Evolutionary conservation across 1,139 yeast genomes (phyloP).

Genomic region (Scheffersomyces lignicola): DNA sequence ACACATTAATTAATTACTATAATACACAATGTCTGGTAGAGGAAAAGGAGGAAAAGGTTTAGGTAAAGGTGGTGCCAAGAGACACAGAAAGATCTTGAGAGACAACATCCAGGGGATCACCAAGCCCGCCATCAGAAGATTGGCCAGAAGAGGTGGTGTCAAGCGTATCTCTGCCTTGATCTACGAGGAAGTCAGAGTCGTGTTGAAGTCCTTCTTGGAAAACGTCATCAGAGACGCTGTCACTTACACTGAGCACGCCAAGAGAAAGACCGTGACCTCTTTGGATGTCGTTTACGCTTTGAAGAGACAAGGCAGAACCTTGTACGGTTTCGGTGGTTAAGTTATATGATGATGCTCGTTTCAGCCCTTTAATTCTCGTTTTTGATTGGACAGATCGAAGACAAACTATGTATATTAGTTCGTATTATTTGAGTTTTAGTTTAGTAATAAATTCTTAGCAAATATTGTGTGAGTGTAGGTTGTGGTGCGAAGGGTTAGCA

Average conservation of each 20-base stretch:
- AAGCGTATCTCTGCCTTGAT: constrained; percentile 99
- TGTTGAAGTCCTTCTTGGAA: constrained; percentile 93
- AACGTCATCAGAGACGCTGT: constrained; percentile 98
- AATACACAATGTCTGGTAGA: constrained; percentile 91
- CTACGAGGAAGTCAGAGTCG: constrained; percentile 98
- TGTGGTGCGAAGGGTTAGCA: no score
- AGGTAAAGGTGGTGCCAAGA: constrained; percentile 99
- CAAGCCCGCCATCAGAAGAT: constrained; percentile 99
- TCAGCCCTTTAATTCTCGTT: not conserved
- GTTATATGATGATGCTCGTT: not conserved
- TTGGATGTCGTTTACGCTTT: constrained; percentile 98
- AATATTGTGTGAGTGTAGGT: no score
- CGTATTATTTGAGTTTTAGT: no score
- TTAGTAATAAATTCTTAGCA: no score
- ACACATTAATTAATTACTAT: no score
- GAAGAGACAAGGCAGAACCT: constrained; percentile 99
- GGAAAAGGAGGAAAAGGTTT: constrained; percentile 99
- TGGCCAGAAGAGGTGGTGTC: constrained; percentile 99
- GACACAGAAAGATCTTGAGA: constrained; percentile 99
- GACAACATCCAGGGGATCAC: constrained; percentile 99
- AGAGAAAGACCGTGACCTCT: constrained; percentile 99
- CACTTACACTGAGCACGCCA: constrained; percentile 99
- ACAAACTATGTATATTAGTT: constrained; percentile 3
- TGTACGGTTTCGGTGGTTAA: constrained; percentile 99
- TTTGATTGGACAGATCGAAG: not conserved